A percentile compares a stretch with the other conserved stretches of the same genome.
phyloP scores from a whole-genome alignment of 805 yeast genomes.

The Kodamaea kaohsiungensis region DNA sequence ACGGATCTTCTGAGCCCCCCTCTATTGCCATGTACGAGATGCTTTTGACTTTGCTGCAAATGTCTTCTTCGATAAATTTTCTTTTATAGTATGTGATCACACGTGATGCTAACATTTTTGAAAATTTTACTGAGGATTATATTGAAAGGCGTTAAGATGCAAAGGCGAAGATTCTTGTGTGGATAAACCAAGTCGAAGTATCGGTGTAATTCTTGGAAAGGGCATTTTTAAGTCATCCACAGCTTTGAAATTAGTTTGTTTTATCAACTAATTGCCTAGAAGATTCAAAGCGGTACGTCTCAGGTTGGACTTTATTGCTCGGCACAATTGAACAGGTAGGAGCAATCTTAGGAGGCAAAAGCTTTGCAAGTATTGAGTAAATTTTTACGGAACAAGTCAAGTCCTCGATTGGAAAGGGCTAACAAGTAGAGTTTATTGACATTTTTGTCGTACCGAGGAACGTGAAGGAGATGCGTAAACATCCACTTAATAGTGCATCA shows the following conservation, averaged over 20 bases:
- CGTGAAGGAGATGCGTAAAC: background rate
- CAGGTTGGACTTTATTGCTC: background rate
- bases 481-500: background rate
- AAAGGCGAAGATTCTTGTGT: background rate
- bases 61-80: background rate
- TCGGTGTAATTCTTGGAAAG: conserved; percentile 1
- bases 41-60: background rate
- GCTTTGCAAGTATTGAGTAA: too few relatives aligned
- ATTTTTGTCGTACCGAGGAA: too few relatives aligned
- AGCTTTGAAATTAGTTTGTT: background rate
- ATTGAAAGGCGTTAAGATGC: background rate
- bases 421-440: too few relatives aligned
- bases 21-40: background rate
- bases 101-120: too few relatives aligned
- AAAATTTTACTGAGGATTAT: background rate
- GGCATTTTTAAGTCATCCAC: conserved; percentile 1
- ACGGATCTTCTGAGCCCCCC: background rate
- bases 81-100: background rate
- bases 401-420: too few relatives aligned
- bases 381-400: too few relatives aligned
- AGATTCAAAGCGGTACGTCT: background rate
- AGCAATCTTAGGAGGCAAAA: too few relatives aligned
- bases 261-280: background rate
- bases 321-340: background rate
- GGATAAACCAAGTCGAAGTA: background rate